Percentiles rank a stretch among this genome's conserved stretches.
These are phyloP conservation scores for Sodiomyces alkalinus DNA, from an alignment of 2,329 filamentous ascomycete species.

Conservation along the genomic window DNA sequence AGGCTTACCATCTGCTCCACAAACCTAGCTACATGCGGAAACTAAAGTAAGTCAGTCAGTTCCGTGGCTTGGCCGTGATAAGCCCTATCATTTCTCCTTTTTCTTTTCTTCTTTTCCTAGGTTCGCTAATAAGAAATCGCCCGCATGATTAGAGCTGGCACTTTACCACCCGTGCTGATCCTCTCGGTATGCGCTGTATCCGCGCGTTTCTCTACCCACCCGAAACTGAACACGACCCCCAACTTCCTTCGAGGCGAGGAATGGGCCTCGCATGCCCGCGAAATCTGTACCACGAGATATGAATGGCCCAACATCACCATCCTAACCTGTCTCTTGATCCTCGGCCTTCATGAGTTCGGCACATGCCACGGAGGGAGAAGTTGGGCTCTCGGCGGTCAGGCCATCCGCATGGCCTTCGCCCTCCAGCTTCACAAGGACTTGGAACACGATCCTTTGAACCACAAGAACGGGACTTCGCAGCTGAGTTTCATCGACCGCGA, in stretches of 20 bases:
- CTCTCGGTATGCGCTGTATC: constrained; percentile 91
- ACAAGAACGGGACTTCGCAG: constrained; percentile 44
- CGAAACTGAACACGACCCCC: constrained; percentile 58
- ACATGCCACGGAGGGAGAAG: constrained; percentile 92
- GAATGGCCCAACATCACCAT: constrained; percentile 96
- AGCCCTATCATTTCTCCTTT: constrained; percentile 9
- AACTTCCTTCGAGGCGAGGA: constrained; percentile 80
- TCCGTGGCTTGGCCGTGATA: no score
- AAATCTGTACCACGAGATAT: constrained; percentile 75
- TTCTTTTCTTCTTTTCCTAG: background rate
- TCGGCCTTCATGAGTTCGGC: constrained; percentile 89
- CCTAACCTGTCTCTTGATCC: constrained; percentile 72
- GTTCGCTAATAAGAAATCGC: no score
- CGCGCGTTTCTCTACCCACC: constrained; percentile 87
- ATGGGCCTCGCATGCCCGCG: constrained; percentile 77
- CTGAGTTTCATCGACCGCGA: constrained; percentile 87
- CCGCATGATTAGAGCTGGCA: constrained; percentile 41
- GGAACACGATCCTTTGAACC: constrained; percentile 60
- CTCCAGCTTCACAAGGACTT: constrained; percentile 86
- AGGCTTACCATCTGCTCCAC: constrained; percentile 86
- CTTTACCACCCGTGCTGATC: constrained; percentile 76
- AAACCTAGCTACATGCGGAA: constrained; percentile 96
- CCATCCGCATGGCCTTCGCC: constrained; percentile 92
- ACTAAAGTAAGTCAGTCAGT: constrained; percentile 52
- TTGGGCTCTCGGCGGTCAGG: constrained; percentile 91